phyloP scores from a whole-genome alignment of 2,329 filamentous ascomycete species.

The Aspergillus calidoustus region DNA sequence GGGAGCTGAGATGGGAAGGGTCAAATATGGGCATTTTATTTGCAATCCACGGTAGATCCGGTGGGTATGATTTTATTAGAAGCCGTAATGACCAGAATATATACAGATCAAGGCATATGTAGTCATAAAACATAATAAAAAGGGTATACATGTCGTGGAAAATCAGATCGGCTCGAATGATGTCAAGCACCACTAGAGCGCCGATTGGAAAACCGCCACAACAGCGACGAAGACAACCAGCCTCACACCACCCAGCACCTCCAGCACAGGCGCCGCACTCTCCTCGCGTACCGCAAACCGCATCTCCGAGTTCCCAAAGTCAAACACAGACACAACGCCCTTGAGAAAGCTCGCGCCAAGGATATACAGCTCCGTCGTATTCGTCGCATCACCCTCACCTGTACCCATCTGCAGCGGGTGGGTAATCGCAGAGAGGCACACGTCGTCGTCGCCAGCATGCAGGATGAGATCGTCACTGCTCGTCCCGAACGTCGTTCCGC shows the following conservation, averaged over 20 bases:
- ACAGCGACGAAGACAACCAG: neutral
- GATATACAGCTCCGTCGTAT: constrained; percentile 25
- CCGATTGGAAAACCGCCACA: neutral
- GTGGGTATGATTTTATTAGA: too few species aligned
- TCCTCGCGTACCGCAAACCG: constrained; percentile 18
- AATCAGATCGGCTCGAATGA: neutral
- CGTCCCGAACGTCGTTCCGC: constrained; percentile 36
- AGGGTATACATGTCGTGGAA: neutral
- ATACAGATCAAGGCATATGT: too few species aligned
- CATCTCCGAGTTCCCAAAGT: constrained; percentile 53
- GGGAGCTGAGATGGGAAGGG: too few species aligned
- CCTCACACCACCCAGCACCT: neutral
- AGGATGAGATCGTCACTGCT: constrained; percentile 36
- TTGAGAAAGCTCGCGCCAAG: constrained; percentile 53
- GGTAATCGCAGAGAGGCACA: constrained; percentile 25
- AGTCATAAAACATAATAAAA: neutral
- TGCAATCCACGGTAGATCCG: too few species aligned
- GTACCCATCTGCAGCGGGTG: constrained; percentile 2
- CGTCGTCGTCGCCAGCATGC: constrained; percentile 21
- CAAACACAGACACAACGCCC: constrained; percentile 56
- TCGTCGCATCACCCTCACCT: constrained; percentile 16
- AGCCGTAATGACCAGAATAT: too few species aligned
- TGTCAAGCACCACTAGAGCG: neutral
- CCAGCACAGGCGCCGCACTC: neutral
- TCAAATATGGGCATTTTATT: too few species aligned